Percentiles rank a stretch among this genome's conserved stretches.
Evolutionary conservation across 192 early-diverging fungal species (phyloP).

Genomic region (Phlyctochytrium arcticum): DNA sequence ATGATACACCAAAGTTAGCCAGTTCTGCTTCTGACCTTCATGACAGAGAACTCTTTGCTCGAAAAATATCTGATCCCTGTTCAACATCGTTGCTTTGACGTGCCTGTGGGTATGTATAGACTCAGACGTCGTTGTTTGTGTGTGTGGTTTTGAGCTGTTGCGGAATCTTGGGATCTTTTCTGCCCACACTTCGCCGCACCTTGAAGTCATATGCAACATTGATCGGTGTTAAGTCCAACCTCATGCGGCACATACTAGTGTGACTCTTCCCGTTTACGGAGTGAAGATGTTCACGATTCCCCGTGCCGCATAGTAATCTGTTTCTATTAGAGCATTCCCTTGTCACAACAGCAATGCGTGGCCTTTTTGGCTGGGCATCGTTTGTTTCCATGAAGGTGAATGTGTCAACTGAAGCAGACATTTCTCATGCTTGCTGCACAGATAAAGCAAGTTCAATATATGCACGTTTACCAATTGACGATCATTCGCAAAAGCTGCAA

Average conservation of each 20-base stretch:
- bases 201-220: not conserved
- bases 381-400: not conserved
- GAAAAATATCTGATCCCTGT: not conserved
- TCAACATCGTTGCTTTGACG: not conserved
- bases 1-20: constrained; percentile 7
- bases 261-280: not conserved
- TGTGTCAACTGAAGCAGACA: not conserved
- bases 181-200: not conserved
- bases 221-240: not conserved
- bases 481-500: too few species aligned
- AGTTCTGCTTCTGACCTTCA: constrained; percentile 9
- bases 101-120: not conserved
- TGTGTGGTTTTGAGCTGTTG: not conserved
- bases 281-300: not conserved
- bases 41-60: constrained; percentile 8
- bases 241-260: not conserved
- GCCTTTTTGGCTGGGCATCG: too few species aligned
- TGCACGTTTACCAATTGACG: too few species aligned
- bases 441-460: too few species aligned
- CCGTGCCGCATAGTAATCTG: not conserved
- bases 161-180: not conserved
- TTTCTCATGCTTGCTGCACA: not conserved
- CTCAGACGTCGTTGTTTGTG: not conserved
- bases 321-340: not conserved
- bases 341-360: not conserved